phyloP scores from a whole-genome alignment of 345 rosid genomes.

The Passiflora organensis region DNA sequence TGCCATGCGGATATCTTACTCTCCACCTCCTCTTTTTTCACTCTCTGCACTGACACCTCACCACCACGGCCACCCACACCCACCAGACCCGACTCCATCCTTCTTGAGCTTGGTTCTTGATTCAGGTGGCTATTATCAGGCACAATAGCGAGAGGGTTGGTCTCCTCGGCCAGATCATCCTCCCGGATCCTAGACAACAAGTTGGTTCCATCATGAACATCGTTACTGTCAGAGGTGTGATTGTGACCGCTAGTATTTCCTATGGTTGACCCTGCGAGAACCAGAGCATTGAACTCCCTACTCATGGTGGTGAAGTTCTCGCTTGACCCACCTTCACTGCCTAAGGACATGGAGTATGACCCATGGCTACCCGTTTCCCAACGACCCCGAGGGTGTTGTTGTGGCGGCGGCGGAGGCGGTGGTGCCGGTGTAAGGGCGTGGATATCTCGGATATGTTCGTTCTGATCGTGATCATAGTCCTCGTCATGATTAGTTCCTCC shows the following conservation, averaged over 20 bases:
- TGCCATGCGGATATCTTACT: slow-evolving; percentile 94
- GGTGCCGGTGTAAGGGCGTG: slow-evolving; percentile 63
- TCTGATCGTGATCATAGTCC: slow-evolving; percentile 6
- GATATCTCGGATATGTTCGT: slow-evolving; percentile 65
- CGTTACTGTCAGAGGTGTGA: slow-evolving; percentile 8
- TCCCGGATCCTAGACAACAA: slow-evolving; percentile 65
- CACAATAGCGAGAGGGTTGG: slow-evolving; percentile 83
- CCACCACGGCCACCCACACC: slow-evolving; percentile 19
- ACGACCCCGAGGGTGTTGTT: slow-evolving; percentile 25
- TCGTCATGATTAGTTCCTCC: slow-evolving; percentile 17
- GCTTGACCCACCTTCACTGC: slow-evolving; percentile 42
- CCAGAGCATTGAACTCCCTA: slow-evolving; percentile 92
- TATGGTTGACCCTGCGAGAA: slow-evolving; percentile 66
- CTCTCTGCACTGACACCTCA: slow-evolving; percentile 59
- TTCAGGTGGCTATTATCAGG: slow-evolving; percentile 44
- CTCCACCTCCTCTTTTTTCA: slow-evolving; percentile 92
- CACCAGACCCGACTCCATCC: slow-evolving; percentile 14
- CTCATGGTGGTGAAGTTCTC: slow-evolving; percentile 93
- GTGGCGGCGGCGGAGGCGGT: slow-evolving; percentile 32
- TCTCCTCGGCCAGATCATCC: slow-evolving; percentile 47
- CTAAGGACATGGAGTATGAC: slow-evolving; percentile 38
- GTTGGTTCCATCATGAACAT: slow-evolving; percentile 17
- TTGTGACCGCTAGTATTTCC: slow-evolving; percentile 20
- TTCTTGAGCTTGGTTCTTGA: slow-evolving; percentile 22
- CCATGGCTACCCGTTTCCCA: slow-evolving; percentile 49